Evolutionary conservation across 768 basidiomycete species (phyloP).

Genomic region (Amanita inopinata): DNA sequence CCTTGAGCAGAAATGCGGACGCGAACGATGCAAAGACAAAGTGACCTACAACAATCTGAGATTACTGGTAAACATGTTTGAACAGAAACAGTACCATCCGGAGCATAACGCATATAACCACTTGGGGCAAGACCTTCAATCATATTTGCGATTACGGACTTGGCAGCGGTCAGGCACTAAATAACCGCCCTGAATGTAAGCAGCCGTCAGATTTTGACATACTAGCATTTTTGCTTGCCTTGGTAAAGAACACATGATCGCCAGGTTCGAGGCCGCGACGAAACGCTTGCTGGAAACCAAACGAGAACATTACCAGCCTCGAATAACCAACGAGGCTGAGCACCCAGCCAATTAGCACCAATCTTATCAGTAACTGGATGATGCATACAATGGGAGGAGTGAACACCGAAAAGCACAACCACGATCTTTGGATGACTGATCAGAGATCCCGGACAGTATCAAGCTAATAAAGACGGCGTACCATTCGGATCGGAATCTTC

Average conservation of each 20-base stretch:
- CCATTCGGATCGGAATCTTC: slow-evolving; percentile 52
- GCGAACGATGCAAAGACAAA: slow-evolving; percentile 78
- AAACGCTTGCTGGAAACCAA: slow-evolving; percentile 79
- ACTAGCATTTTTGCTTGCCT: slow-evolving; percentile 24
- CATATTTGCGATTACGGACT: slow-evolving; percentile 54
- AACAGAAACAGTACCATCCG: slow-evolving; percentile 43
- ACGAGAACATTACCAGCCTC: slow-evolving; percentile 78
- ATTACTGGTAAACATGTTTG: not conserved
- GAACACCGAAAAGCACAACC: slow-evolving; percentile 52
- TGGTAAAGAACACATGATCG: slow-evolving; percentile 59
- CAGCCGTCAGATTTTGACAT: slow-evolving; percentile 17
- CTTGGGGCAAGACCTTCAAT: slow-evolving; percentile 55
- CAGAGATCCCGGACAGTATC: not conserved
- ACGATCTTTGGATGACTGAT: slow-evolving; percentile 31
- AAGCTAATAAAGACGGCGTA: slow-evolving; percentile 15
- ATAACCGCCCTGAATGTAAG: not conserved
- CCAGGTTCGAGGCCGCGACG: slow-evolving; percentile 54
- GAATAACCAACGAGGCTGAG: slow-evolving; percentile 71
- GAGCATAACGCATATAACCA: slow-evolving; percentile 70
- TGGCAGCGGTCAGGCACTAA: slow-evolving; percentile 66
- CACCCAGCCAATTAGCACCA: no score
- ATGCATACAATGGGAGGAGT: slow-evolving; percentile 65
- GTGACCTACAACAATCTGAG: slow-evolving; percentile 34
- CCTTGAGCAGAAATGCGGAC: slow-evolving; percentile 77
- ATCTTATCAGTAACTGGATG: no score